These are phyloP conservation scores for Alternaria arborescens DNA, from an alignment of 2,329 filamentous ascomycete genomes.

Conservation along the genomic window DNA sequence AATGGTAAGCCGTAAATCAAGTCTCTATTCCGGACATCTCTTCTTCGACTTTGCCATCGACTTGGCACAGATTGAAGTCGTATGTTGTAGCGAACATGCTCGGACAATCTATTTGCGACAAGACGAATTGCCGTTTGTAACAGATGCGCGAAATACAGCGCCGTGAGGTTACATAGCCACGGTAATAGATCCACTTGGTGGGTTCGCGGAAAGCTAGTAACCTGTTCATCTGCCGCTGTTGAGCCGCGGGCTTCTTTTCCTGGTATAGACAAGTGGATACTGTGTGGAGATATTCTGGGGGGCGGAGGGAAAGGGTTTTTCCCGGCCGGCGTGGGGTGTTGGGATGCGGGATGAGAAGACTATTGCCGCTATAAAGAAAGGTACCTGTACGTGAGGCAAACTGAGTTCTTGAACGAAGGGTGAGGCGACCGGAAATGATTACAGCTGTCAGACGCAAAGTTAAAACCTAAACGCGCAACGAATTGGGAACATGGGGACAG, in stretches of 20 bases:
- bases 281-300: conserved; percentile 23
- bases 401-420: background rate
- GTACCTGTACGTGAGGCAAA: background rate
- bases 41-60: background rate
- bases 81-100: background rate
- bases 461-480: background rate
- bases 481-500: background rate
- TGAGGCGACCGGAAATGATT: background rate
- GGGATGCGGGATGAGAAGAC: background rate
- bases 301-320: conserved; percentile 18
- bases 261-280: conserved; percentile 31
- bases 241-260: conserved; percentile 23
- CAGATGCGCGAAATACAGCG: background rate
- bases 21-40: background rate
- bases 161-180: conserved; percentile 9
- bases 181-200: conserved; percentile 9
- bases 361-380: background rate
- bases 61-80: background rate
- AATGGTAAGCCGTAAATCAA: conserved; percentile 7
- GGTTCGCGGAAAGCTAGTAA: conserved; percentile 11
- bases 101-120: background rate
- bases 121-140: background rate
- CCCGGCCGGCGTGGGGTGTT: conserved; percentile 14
- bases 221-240: conserved; percentile 25
- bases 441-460: background rate